Base-by-base conservation (phyloP, 805 yeast species). In the Hermanozyma aechmeae region DNA sequence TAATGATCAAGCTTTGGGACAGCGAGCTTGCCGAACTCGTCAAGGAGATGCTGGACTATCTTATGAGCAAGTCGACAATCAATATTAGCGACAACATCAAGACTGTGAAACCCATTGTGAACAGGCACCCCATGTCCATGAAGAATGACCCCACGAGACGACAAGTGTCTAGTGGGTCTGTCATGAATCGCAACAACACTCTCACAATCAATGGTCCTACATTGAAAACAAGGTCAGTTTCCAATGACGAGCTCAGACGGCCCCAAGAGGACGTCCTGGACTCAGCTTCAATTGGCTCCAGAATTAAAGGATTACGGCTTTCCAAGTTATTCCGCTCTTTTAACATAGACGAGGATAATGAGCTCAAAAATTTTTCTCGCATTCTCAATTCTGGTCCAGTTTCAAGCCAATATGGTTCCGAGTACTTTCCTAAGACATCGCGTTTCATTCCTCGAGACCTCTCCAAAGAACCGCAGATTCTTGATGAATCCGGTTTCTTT, bases 1-100 rank as follows among this genome's bases (percentile, higher is more conserved):
- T 86, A 14, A 59, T 82, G 51, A 46, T 71, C 27, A 70, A 73
- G 33, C 56, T 89, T 29, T 69, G 74, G 36, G 76, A 77, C 27
- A 68, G 84, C 36, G 78, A 75, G 25, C 48, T 89, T 19, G 73
- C 77, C 0, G 77, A 70, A 2, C 64, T 77, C 4, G 87, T 79
- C 8, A 51, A 48, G 15, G 79, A 76, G 35, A 74, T 80, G 76
- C 81, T 78, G 48, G 72, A 62, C 25, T 71, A 76, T 34, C 53
- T 79, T 29, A 47, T 76, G 29, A 73, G 76, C 36, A 74, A 71
- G 40, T 40, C 68, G 26, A 43, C 58, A 26, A 54, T 47, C 42
- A 62, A 51, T 38, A 61, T 57, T 31, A 52, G 50, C 30, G 65
- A 60, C 16, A 55, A 50, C 30, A 56, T 63, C 33, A 51, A 60